Evolutionary conservation across 345 rosid species (phyloP).

Genomic region (Garcia nutans): DNA sequence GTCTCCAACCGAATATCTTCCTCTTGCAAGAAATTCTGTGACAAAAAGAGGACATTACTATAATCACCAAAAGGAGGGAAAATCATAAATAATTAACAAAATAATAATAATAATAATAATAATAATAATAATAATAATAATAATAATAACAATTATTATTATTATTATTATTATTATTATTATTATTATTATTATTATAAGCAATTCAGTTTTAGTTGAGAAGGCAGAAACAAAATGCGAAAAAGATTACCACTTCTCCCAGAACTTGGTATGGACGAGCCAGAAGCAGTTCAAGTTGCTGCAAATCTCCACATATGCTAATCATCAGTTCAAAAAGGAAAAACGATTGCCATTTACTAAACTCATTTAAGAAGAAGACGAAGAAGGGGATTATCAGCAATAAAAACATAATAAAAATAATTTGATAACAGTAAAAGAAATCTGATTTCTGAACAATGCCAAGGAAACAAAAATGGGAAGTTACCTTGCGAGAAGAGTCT

Average conservation of each 20-base stretch:
- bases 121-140: too few species aligned
- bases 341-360: background rate
- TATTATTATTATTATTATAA: too few species aligned
- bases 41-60: background rate
- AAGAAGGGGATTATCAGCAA: background rate
- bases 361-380: background rate
- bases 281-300: conserved; percentile 12
- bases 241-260: conserved; percentile 54
- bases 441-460: background rate
- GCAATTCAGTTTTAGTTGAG: background rate
- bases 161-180: too few species aligned
- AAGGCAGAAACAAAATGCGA: background rate
- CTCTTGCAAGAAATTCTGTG: conserved; percentile 57
- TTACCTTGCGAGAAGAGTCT: conserved; percentile 29
- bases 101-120: background rate
- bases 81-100: background rate
- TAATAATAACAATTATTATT: too few species aligned
- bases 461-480: background rate
- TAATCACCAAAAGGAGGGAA: background rate
- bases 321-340: background rate
- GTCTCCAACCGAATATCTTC: conserved; percentile 69
- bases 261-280: conserved; percentile 23
- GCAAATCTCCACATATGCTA: conserved; percentile 5
- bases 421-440: background rate
- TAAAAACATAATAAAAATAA: background rate